Evolutionary conservation across 176 grass and related monocot genomes (phyloP), one percentile per base, ranked within the genome.

Genomic region (Melocanna baccifera): DNA sequence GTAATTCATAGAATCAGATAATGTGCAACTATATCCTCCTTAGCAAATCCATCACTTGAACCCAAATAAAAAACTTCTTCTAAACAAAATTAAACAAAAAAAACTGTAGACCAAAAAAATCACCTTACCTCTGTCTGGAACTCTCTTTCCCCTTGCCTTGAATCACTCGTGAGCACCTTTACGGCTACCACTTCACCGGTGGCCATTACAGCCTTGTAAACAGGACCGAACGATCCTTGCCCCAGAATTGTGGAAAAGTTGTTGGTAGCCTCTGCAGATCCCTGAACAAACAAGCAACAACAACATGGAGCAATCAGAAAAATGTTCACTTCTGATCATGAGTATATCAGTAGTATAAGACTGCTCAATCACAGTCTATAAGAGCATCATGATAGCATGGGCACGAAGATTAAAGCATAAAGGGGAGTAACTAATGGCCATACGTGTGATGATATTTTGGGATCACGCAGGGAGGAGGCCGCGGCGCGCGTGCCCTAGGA

Each of bases 371-470:
- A 23, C 23, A 34, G 34, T 32, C 0, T 30, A 73, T 7, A 30
- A 53, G 1, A 39, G 37, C 40, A 66, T 16, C 77, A 58, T 34
- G 10, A 18, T 1, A 57, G 37, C 18, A 30, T 5, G 50, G 36
- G 36, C 26, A 57, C 50, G 16, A 4, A 65, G 41, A 83, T 66
- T 81, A 48, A 32, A 22, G 7, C 19, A 43, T 20, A 26, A 1
- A 14, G 42, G 29, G 52, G 29, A 65, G 74, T 11, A 25, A 36
- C n/a, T 18, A 18, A 57, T 52, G 25, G 65, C 0, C 36, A 32
- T 96, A 99, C 96, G 89, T 99, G 86, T 96, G 89, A 25, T 87
- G 85, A 69, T 96, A 99, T 80, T 91, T 94, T 14, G 93, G 96
- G 84, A 96, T 94, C 69, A 91, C 88, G 55, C 30, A 2, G 30